A percentile compares a stretch with the other conserved stretches of the same genome.
Evolutionary conservation across 2,329 filamentous ascomycete genomes (phyloP).

Genomic region (Ilyonectria sp.): DNA sequence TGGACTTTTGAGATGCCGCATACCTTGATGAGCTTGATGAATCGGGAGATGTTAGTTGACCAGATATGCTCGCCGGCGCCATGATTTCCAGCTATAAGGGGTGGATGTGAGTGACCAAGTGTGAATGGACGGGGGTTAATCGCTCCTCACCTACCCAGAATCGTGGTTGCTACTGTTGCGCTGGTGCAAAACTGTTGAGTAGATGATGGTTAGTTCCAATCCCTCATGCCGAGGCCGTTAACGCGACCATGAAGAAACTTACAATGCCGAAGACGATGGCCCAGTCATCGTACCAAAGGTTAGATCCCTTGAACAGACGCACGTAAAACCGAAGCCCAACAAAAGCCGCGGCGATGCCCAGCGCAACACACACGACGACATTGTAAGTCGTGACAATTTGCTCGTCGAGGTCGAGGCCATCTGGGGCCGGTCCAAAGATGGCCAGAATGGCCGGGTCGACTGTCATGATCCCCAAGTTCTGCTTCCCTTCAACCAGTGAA

Average conservation of each 20-base stretch:
- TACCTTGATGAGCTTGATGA: conserved; percentile 32
- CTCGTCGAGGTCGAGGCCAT: conserved; percentile 21
- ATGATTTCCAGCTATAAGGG: conserved; percentile 21
- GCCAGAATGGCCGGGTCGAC: conserved; percentile 20
- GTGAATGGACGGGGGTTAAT: background rate
- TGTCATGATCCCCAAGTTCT: conserved; percentile 14
- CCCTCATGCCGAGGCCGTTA: background rate
- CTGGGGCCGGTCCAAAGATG: conserved; percentile 26
- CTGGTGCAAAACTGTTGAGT: conserved; percentile 11
- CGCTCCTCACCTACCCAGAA: conserved; percentile 22
- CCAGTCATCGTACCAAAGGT: conserved; percentile 29
- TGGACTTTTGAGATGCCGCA: background rate
- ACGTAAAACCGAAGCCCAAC: conserved; percentile 27
- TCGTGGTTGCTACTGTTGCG: conserved; percentile 25
- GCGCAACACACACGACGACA: conserved; percentile 26
- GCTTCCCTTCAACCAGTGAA: background rate
- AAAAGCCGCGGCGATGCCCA: conserved; percentile 14
- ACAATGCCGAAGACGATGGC: conserved; percentile 27
- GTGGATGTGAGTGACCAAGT: background rate
- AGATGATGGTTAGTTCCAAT: background rate
- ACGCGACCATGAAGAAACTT: background rate
- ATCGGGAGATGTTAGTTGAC: conserved; percentile 18
- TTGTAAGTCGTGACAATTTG: conserved; percentile 26
- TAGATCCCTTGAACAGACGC: conserved; percentile 19
- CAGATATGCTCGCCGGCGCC: conserved; percentile 33